Conservation (phyloP, 2,329 filamentous ascomycete genomes). For the Sporothrix luriei region DNA sequence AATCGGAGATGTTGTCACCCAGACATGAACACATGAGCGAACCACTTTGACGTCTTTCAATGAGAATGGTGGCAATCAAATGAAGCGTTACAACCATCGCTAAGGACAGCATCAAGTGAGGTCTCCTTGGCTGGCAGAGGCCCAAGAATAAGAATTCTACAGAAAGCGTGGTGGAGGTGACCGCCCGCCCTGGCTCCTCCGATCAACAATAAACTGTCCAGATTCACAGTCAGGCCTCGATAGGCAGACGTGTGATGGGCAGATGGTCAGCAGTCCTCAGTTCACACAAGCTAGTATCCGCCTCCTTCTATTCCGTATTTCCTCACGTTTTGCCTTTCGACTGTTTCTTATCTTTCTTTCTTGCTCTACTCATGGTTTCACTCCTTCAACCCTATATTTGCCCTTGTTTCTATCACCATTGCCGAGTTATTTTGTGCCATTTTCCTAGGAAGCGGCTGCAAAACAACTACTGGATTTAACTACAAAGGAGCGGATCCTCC, state of each 20-base stretch:
- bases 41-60: background rate
- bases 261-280: background rate
- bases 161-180: background rate
- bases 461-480: background rate
- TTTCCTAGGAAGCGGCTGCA: background rate
- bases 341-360: background rate
- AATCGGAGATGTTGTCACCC: background rate
- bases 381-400: background rate
- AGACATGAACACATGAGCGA: conserved; percentile 11
- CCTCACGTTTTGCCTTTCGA: background rate
- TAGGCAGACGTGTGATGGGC: background rate
- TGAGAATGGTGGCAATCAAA: background rate
- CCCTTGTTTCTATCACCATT: background rate
- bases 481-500: background rate
- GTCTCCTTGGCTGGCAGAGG: background rate
- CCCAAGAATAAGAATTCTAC: background rate
- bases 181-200: background rate
- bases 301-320: background rate
- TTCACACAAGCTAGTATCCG: background rate
- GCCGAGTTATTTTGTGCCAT: conserved; percentile 20
- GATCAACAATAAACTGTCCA: background rate
- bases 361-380: background rate
- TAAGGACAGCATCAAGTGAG: conserved; percentile 14
- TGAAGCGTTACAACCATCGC: background rate
- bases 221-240: background rate